A percentile compares a stretch with the other conserved stretches of the same genome.
Conservation (phyloP, 768 basidiomycete genomes). For the Auriscalpium vulgare region DNA sequence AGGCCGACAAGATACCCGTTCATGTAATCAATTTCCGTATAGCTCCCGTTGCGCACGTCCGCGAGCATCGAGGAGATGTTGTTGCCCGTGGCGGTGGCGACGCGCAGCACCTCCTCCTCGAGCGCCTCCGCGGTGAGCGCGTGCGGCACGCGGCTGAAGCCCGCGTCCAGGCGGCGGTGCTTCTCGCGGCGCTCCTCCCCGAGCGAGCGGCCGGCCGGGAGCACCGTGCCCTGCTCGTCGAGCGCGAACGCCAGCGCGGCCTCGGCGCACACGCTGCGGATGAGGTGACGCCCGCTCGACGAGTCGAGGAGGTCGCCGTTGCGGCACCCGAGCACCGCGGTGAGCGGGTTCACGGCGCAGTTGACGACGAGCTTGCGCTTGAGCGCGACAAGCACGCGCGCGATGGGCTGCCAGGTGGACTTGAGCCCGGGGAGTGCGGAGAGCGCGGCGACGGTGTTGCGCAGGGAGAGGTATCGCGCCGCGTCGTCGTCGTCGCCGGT, state of each 20-base stretch:
- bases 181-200: not conserved
- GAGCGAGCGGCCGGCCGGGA: not conserved
- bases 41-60: constrained; percentile 53
- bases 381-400: constrained; percentile 58
- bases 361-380: constrained; percentile 80
- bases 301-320: constrained; percentile 67
- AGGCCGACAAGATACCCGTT: constrained; percentile 73
- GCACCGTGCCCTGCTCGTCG: constrained; percentile 34
- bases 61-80: constrained; percentile 80
- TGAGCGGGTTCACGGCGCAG: constrained; percentile 77
- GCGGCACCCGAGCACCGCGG: constrained; percentile 69
- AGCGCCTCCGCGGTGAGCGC: constrained; percentile 39
- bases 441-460: constrained; percentile 61
- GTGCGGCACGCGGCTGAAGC: constrained; percentile 34
- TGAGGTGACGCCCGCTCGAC: constrained; percentile 34
- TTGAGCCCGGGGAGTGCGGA: constrained; percentile 47
- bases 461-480: constrained; percentile 50
- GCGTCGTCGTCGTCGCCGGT: constrained; percentile 25
- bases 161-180: constrained; percentile 17
- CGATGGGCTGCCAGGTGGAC: constrained; percentile 56
- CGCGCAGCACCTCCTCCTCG: constrained; percentile 46
- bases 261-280: constrained; percentile 58
- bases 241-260: constrained; percentile 53
- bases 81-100: constrained; percentile 46
- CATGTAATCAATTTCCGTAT: constrained; percentile 75